Evolutionary conservation across 768 basidiomycete genomes (phyloP), one percentile per base, ranked within the genome.

Genomic region (Trametes coccinea): DNA sequence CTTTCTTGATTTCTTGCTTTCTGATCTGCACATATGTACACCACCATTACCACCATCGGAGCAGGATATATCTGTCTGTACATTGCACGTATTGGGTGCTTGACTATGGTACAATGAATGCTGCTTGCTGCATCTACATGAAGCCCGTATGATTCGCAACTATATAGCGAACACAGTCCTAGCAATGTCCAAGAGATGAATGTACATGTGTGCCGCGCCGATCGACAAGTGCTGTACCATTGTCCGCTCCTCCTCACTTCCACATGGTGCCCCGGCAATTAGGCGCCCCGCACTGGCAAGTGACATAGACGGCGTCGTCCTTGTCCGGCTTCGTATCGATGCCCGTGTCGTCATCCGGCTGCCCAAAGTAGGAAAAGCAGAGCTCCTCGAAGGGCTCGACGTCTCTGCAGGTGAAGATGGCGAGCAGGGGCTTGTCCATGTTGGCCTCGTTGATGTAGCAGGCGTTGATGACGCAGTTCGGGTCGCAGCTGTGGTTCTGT

Each of bases 401-500:
- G 61, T 91, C 87, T 8, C 81, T 76, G 43, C 63, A 73, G 2
- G 92, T 84, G 71, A 92, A 94, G 10, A 92, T 76, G 0, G 83
- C 77, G 7, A 93, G 69, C 11, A 88, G 71, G 0, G 91, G 90
- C 69, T 89, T 91, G 10, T 84, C 77, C 14, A 88, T 67, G 65
- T 92, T 84, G 11, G 83, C 80, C 53, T 93, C 92, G 66, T 93
- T 88, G 73, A 92, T 86, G 66, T 94, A 91, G 47, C 84, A 87
- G 0, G 90, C 79, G n/a, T 80, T 80, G 22, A 94, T 80, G 5
- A 71, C 71, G 64, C 88, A 87, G 70, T 96, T 97, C 0, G 94
- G 94, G 59, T 93, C 88, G 67, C 95, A 96, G 16, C 90, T 93
- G 66, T 97, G 93, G 65, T 96, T 97, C 93, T 95, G 61, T 2